These are phyloP conservation scores for Phytophthora brassicae DNA, from an alignment of 352 stramenopile genomes.

Conservation along the genomic window DNA sequence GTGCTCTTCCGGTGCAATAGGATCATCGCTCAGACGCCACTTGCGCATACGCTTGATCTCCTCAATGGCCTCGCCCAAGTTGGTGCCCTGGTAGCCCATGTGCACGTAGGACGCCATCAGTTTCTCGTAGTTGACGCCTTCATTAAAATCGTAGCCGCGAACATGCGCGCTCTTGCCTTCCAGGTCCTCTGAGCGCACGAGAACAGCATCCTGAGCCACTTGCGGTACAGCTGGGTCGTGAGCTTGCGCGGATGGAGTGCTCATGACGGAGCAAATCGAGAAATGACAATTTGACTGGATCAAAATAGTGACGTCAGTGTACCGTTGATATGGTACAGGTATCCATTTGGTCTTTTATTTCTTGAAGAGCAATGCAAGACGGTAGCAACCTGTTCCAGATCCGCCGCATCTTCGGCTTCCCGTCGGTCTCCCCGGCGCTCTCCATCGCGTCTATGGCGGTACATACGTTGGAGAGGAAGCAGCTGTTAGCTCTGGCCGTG, in stretches of 20 bases:
- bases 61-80: constrained; percentile 95
- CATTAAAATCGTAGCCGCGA: constrained; percentile 90
- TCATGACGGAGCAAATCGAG: constrained; percentile 22
- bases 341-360: too few relatives aligned
- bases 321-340: neutral
- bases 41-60: constrained; percentile 98
- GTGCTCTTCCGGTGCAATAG: constrained; percentile 90
- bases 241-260: constrained; percentile 6
- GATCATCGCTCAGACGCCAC: constrained; percentile 96
- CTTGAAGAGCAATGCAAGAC: constrained; percentile 21
- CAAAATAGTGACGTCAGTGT: constrained; percentile 3
- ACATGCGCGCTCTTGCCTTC: constrained; percentile 66
- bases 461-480: constrained; percentile 71
- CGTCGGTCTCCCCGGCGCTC: constrained; percentile 12
- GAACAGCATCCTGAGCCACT: constrained; percentile 69
- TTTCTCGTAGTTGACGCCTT: constrained; percentile 85
- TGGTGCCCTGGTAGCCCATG: constrained; percentile 96
- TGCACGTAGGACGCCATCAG: constrained; percentile 81
- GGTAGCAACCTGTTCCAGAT: constrained; percentile 80
- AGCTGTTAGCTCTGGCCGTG: constrained; percentile 70
- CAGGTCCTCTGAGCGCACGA: constrained; percentile 77
- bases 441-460: constrained; percentile 66
- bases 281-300: constrained; percentile 16
- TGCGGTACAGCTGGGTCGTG: constrained; percentile 32
- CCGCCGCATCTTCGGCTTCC: constrained; percentile 58